phyloP scores from a whole-genome alignment of 176 grass and related monocot species.

The Echinochloa phyllopogon region DNA sequence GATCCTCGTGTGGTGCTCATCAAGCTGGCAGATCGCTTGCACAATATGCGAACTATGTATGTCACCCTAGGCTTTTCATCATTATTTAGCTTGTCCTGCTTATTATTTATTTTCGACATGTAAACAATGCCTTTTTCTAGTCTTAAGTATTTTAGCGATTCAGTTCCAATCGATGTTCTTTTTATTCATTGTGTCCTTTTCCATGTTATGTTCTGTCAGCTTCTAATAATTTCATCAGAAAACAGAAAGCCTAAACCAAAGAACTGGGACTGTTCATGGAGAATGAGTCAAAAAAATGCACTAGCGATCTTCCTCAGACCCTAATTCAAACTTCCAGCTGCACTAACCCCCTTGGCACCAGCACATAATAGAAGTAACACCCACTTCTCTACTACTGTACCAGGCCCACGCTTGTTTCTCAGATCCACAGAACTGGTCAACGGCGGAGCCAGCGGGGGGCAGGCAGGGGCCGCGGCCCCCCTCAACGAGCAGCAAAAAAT shows the following conservation, averaged over 20 bases:
- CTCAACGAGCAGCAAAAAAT: too few relatives aligned
- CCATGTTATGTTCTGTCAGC: constrained; percentile 26
- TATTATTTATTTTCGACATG: constrained; percentile 27
- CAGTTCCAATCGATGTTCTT: not conserved
- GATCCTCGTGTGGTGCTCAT: constrained; percentile 98
- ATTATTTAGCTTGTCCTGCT: constrained; percentile 9
- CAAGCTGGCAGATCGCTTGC: constrained; percentile 93
- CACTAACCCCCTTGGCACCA: not conserved
- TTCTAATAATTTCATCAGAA: constrained; percentile 35
- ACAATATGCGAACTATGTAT: constrained; percentile 99
- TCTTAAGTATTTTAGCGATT: constrained; percentile 24
- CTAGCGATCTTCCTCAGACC: not conserved
- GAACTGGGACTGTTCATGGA: not conserved
- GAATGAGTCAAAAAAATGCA: constrained; percentile 17
- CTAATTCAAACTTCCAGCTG: not conserved
- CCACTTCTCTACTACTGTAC: too few relatives aligned
- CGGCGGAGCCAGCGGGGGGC: too few relatives aligned
- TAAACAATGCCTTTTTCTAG: not conserved
- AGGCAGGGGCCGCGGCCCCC: too few relatives aligned
- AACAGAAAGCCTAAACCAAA: constrained; percentile 7
- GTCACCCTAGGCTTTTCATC: constrained; percentile 31
- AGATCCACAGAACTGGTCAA: constrained; percentile 14
- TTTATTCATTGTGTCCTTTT: not conserved
- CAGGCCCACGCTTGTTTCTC: not conserved
- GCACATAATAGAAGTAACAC: not conserved